These are phyloP conservation scores for Amanita subjunquillea DNA, from an alignment of 768 basidiomycete genomes.

Conservation along the genomic window DNA sequence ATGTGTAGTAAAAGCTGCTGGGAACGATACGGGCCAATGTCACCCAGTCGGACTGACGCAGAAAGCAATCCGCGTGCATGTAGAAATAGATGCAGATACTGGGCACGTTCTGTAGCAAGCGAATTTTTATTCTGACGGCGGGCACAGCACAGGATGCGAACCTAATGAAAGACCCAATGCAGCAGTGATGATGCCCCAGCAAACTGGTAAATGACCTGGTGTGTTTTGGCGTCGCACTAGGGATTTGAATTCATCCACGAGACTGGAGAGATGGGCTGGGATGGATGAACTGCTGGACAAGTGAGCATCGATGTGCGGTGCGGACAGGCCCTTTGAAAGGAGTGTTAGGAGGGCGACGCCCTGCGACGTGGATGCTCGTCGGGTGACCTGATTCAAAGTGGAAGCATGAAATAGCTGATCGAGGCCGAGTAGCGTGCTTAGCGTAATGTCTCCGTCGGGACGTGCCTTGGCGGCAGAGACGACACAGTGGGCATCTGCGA, in stretches of 20 bases:
- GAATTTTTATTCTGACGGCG: slow-evolving; percentile 3
- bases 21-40: slow-evolving; percentile 85
- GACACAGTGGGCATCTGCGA: slow-evolving; percentile 55
- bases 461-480: slow-evolving; percentile 13
- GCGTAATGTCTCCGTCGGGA: slow-evolving; percentile 7
- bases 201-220: slow-evolving; percentile 79
- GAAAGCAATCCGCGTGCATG: slow-evolving; percentile 86
- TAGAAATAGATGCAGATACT: slow-evolving; percentile 87
- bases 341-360: slow-evolving; percentile 89
- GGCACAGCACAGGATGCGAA: slow-evolving; percentile 18
- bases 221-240: slow-evolving; percentile 52
- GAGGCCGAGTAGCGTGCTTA: slow-evolving; percentile 40
- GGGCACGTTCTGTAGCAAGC: slow-evolving; percentile 52
- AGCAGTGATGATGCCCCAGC: slow-evolving; percentile 82
- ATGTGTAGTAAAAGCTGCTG: slow-evolving; percentile 79
- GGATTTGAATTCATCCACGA: slow-evolving; percentile 54
- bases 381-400: slow-evolving; percentile 83
- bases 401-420: slow-evolving; percentile 77
- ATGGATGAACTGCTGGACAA: not conserved
- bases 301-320: slow-evolving; percentile 27
- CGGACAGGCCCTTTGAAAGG: slow-evolving; percentile 72
- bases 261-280: slow-evolving; percentile 31
- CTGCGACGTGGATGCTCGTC: slow-evolving; percentile 83
- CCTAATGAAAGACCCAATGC: slow-evolving; percentile 67
- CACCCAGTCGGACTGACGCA: slow-evolving; percentile 86